Conservation (phyloP, 2,329 filamentous ascomycete genomes). For the Neopestalotiopsis rosae region DNA sequence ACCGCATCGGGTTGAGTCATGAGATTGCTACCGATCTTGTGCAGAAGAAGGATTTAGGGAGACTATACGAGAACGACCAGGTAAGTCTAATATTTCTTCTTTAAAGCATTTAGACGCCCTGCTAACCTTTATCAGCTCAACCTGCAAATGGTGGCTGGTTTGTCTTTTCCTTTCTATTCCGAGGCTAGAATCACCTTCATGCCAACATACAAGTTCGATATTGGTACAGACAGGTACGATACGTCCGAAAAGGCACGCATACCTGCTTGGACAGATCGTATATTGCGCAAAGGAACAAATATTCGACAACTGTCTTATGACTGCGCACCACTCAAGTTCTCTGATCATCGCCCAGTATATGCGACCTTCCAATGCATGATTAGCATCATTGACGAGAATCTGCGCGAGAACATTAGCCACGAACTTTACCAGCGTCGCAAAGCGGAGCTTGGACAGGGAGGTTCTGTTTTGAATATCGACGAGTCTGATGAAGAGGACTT, state of each 20-base stretch:
- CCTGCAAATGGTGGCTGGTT: conserved; percentile 91
- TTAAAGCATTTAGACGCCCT: neutral
- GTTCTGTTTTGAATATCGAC: conserved; percentile 58
- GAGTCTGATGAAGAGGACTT: conserved; percentile 81
- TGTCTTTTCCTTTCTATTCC: conserved; percentile 89
- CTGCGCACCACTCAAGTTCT: conserved; percentile 83
- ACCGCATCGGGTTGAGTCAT: conserved; percentile 84
- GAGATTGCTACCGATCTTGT: conserved; percentile 80
- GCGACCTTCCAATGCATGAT: conserved; percentile 86
- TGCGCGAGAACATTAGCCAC: conserved; percentile 74
- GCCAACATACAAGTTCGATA: conserved; percentile 95
- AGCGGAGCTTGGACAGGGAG: conserved; percentile 68
- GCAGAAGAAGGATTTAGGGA: conserved; percentile 73
- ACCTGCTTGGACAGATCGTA: conserved; percentile 95
- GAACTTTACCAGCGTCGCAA: conserved; percentile 76
- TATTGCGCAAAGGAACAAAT: conserved; percentile 84
- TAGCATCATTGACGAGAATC: conserved; percentile 76
- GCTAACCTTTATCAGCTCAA: conserved; percentile 66
- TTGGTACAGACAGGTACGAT: conserved; percentile 88
- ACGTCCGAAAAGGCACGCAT: conserved; percentile 94
- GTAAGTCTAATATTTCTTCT: conserved; percentile 42
- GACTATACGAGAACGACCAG: conserved; percentile 90
- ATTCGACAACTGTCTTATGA: conserved; percentile 85
- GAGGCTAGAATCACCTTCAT: conserved; percentile 87
- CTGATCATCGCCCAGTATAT: conserved; percentile 95